Conservation (phyloP, 345 rosid species). For the Jatropha curcas region DNA sequence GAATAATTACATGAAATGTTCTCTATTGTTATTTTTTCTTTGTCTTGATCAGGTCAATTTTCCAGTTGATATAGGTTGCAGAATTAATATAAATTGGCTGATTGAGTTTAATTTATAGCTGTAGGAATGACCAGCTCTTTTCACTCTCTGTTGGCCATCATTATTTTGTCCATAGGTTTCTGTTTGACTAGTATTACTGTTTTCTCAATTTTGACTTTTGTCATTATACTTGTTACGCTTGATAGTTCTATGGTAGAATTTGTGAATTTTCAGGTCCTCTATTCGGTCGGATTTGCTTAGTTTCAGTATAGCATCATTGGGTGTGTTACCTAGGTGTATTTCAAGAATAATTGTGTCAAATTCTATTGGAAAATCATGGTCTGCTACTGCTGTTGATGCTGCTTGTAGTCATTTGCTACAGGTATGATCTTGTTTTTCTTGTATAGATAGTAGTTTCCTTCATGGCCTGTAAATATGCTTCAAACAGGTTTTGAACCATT, state of each 20-base stretch:
- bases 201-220: not conserved
- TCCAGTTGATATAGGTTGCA: not conserved
- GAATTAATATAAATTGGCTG: not conserved
- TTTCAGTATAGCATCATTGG: slow-evolving; percentile 47
- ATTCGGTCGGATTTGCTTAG: slow-evolving; percentile 50
- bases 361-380: slow-evolving; percentile 65
- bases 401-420: slow-evolving; percentile 64
- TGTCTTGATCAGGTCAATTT: not conserved
- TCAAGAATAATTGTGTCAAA: slow-evolving; percentile 44
- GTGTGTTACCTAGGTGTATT: slow-evolving; percentile 54
- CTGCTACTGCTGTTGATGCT: slow-evolving; percentile 63
- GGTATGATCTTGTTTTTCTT: slow-evolving; percentile 36
- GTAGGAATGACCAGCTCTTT: not conserved
- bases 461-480: not conserved
- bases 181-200: not conserved
- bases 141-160: not conserved
- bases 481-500: not conserved
- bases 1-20: not conserved
- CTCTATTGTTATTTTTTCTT: not conserved
- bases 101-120: not conserved
- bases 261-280: slow-evolving; percentile 61
- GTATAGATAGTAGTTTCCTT: not conserved
- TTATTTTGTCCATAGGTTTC: not conserved
- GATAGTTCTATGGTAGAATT: slow-evolving; percentile 14
- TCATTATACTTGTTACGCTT: not conserved